These are phyloP conservation scores for Huiozyma naganishii DNA, from an alignment of 805 yeast genomes.

Conservation along the genomic window DNA sequence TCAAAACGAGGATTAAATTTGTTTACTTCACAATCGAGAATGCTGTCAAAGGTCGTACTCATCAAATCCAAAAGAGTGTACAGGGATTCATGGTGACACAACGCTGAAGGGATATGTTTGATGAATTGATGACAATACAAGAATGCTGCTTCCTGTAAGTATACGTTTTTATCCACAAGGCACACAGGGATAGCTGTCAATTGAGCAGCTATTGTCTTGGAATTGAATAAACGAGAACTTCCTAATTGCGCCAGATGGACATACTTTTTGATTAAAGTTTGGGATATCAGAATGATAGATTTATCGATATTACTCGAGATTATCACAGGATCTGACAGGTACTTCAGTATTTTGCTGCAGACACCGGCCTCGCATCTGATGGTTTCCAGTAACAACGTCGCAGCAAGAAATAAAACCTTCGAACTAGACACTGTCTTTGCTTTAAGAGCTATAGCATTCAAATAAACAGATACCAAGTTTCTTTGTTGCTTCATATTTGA, in stretches of 20 bases:
- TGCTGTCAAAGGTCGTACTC: conserved; percentile 65
- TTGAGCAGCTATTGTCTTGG: conserved; percentile 54
- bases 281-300: conserved; percentile 55
- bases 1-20: conserved; percentile 76
- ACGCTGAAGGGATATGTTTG: conserved; percentile 56
- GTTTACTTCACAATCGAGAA: conserved; percentile 72
- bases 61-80: conserved; percentile 75
- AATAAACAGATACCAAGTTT: conserved; percentile 35
- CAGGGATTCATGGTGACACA: conserved; percentile 64
- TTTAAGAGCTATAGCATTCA: conserved; percentile 38
- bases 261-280: conserved; percentile 46
- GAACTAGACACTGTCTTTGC: conserved; percentile 52
- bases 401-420: conserved; percentile 77
- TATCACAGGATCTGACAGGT: conserved; percentile 80
- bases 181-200: conserved; percentile 53
- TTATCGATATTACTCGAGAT: conserved; percentile 57
- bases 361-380: conserved; percentile 72
- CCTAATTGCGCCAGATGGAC: conserved; percentile 42
- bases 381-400: conserved; percentile 68
- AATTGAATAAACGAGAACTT: conserved; percentile 43
- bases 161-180: conserved; percentile 68
- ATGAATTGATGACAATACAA: conserved; percentile 65
- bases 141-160: conserved; percentile 70
- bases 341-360: conserved; percentile 64
- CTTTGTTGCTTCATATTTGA: conserved; percentile 69